Base-by-base conservation (phyloP, 495 filamentous ascomycete species). In the Mytilinidion resinicola region DNA sequence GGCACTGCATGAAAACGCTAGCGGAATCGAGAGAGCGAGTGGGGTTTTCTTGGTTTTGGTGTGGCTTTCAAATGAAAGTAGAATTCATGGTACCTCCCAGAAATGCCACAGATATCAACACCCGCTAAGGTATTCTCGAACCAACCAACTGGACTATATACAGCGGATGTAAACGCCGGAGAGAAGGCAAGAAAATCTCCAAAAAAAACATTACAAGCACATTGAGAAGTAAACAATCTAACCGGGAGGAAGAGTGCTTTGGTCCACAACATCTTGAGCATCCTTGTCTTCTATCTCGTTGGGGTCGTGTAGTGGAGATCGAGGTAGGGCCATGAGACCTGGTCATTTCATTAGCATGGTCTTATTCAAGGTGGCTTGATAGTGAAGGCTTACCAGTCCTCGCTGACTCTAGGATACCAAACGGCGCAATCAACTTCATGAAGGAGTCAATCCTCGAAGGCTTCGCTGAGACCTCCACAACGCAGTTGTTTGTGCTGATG, bases 401-500 rank as follows among this genome's bases (percentile, higher is more conserved):
- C 37, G 92, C 89, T 42, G 90, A 96, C 75, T 98, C 93, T 15
- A 98, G 81, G 61, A 98, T 91, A 67, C 93, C 93, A 72, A 97
- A 98, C n/a, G 91, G 91, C 49, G 82, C 80, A 66, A 98, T 84
- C 56, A 98, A 81, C 77, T 96, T 97, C 77, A 98, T 85, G 77
- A 96, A 98, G 25, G 90, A 93, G 72, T 97, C 92, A 69, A 98
- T 95, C 74, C 93, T 84, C 55, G 79, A 79, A 11, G 91, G 92
- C 74, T 98, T 98, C 57, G 93, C 93, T 57, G 90, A 92, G 25
- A 98, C 72, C 72, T 98, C 93, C 61, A 98, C 90, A 74, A 97
- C 96, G 75, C 92, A 96, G 76, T 92, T 96, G 70, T 89, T 96
- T 61, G 85, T 96, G 75, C 90, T 95, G 63, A 98, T 97, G 77